phyloP scores from a whole-genome alignment of 108 stramenopile species.

The Pelagomonas calceolata region DNA sequence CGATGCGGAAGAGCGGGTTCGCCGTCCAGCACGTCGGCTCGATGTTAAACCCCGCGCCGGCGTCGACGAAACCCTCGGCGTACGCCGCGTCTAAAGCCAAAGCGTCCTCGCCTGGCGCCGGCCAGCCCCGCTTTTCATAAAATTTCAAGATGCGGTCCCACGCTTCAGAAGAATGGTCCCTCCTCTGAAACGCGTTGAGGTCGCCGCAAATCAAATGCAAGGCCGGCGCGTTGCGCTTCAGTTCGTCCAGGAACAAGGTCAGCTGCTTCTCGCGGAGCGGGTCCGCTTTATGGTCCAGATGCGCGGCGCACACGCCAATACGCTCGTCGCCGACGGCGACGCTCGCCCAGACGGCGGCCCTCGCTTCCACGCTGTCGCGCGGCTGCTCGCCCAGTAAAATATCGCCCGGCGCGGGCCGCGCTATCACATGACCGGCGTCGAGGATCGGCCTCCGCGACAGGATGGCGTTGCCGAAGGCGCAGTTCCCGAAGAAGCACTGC shows the following conservation, averaged over 20 bases:
- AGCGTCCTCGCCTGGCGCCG: slow-evolving; percentile 1
- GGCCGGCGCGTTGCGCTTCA: neutral
- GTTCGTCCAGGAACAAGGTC: neutral
- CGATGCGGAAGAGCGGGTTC: slow-evolving; percentile 12
- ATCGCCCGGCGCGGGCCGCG: slow-evolving; percentile 3
- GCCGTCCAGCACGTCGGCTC: slow-evolving; percentile 13
- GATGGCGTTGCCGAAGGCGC: slow-evolving; percentile 15
- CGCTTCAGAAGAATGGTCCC: neutral
- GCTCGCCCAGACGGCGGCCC: neutral
- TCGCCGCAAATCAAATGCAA: slow-evolving; percentile 12
- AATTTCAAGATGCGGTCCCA: slow-evolving; percentile 9
- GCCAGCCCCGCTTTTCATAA: slow-evolving; percentile 3
- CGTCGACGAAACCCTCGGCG: slow-evolving; percentile 1
- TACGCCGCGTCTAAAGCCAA: slow-evolving; percentile 1
- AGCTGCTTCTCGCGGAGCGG: slow-evolving; percentile 14
- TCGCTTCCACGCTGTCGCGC: slow-evolving; percentile 10
- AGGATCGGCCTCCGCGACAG: neutral
- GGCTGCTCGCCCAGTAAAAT: slow-evolving; percentile 7
- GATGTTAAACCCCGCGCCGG: neutral
- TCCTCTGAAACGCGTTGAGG: slow-evolving; percentile 13
- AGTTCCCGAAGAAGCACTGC: slow-evolving; percentile 9
- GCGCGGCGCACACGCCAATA: neutral
- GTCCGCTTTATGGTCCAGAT: slow-evolving; percentile 19
- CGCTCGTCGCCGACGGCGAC: neutral
- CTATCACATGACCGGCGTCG: neutral